Evolutionary conservation across 2,329 filamentous ascomycete genomes (phyloP), one percentile per base, ranked within the genome.

Genomic region (Sporothrix curviconia): DNA sequence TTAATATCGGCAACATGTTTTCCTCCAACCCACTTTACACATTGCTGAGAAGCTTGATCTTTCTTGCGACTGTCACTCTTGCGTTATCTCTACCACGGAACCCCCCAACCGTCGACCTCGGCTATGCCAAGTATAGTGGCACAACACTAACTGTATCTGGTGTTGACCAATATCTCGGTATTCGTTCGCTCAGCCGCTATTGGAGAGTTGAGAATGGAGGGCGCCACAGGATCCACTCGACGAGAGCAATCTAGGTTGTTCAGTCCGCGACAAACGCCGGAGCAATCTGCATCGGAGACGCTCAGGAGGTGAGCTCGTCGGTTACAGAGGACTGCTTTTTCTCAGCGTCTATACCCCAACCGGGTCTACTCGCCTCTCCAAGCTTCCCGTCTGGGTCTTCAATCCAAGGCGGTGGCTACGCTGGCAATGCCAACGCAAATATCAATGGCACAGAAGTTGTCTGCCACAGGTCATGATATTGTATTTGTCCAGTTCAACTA

Each of bases 401-500:
- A 79, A n/a, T 81, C 46, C 77, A 75, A 60, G 73, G 73, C 14
- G 73, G 72, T 22, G 76, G 76, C 22, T 80, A 78, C 59, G 69
- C 69, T 0, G 55, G 58, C 15, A 76, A 78, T 53, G 67, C 71
- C n/a, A 81, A 80, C 58, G 68, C 71, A 14, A 76, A 78, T 64
- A 77, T 73, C 64, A 78, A 80, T 64, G 78, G 76, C 30, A 73
- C 75, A 0, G 66, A 70, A 15, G 68, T 80, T 7, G 69, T 81
- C n/a, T 37, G 66, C 70, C 30, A 64, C 65, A 0, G 51, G 51
- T 30, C 70, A 66, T 14, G 62, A 69, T 17, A 72, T 84, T 50
- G 69, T 84, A 7, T 75, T 79, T 44, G 80, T 84, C 47, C 78
- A 78, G 62, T 81, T 84, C 66, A 82, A 83, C 67, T 84, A 84